Conservation (phyloP, 2,329 filamentous ascomycete species). For the Epichloe hybrida region DNA sequence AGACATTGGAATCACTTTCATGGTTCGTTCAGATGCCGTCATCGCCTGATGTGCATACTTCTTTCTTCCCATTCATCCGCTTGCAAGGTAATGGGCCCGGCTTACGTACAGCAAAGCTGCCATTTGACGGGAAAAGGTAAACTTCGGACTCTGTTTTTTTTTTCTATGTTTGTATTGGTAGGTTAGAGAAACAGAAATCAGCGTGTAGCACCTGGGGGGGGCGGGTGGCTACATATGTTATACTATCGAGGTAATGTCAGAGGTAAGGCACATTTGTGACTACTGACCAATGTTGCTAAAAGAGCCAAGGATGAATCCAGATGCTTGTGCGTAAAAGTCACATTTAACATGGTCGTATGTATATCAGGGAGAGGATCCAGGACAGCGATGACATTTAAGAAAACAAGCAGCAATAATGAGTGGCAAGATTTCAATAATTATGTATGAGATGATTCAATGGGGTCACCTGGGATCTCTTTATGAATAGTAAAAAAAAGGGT, state of each 20-base stretch:
- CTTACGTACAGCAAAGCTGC: not conserved
- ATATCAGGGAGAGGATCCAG: not conserved
- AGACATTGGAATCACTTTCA: not conserved
- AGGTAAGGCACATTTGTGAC: constrained; percentile 35
- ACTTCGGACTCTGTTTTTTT: not conserved
- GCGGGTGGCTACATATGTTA: constrained; percentile 2
- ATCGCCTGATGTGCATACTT: not conserved
- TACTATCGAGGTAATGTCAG: constrained; percentile 36
- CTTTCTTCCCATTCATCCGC: not conserved
- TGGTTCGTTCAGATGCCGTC: not conserved
- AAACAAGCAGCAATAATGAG: not conserved
- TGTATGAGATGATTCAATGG: constrained; percentile 5
- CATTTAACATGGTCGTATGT: not conserved
- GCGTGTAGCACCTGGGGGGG: constrained; percentile 1
- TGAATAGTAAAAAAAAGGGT: constrained; percentile 13
- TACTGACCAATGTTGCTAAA: constrained; percentile 16
- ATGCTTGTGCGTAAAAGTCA: not conserved
- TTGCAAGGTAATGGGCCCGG: constrained; percentile 1
- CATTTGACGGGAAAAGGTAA: constrained; percentile 12
- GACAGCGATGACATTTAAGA: not conserved
- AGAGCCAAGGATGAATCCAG: not conserved
- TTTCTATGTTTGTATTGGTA: constrained; percentile 7
- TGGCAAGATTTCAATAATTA: not conserved
- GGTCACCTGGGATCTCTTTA: constrained; percentile 13
- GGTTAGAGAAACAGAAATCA: constrained; percentile 4